Conservation (phyloP, 805 yeast genomes). For the Torulaspora franciscae region DNA sequence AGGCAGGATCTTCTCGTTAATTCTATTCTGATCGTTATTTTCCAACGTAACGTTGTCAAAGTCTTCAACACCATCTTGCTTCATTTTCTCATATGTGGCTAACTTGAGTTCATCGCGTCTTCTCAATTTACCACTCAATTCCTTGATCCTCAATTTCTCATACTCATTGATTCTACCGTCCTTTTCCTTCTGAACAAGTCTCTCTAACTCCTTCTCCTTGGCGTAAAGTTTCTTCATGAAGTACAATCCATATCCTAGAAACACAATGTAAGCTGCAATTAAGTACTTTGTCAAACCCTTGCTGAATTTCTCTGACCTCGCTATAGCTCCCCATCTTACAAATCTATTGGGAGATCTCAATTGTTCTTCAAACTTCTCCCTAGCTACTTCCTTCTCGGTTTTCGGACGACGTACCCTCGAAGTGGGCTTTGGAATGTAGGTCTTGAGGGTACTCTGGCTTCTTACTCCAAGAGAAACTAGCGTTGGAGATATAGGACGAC, state of each 20-base stretch:
- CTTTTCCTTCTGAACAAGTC: conserved; percentile 38
- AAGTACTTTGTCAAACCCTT: conserved; percentile 60
- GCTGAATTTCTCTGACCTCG: conserved; percentile 53
- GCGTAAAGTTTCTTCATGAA: conserved; percentile 62
- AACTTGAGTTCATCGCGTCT: conserved; percentile 60
- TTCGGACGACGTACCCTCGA: conserved; percentile 22
- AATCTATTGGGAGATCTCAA: conserved; percentile 36
- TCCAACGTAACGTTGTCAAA: conserved; percentile 34
- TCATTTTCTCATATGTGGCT: conserved; percentile 53
- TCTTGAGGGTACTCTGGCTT: conserved; percentile 9
- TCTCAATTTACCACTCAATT: conserved; percentile 54
- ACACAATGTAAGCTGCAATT: conserved; percentile 52
- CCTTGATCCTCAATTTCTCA: conserved; percentile 57
- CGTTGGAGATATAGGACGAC: neutral
- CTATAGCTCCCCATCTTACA: conserved; percentile 50
- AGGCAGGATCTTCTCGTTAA: conserved; percentile 47
- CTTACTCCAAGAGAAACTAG: conserved; percentile 1
- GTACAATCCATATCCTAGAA: conserved; percentile 54
- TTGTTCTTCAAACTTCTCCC: conserved; percentile 34
- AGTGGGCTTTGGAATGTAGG: conserved; percentile 21
- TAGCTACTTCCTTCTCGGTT: conserved; percentile 34
- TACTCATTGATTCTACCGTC: conserved; percentile 46
- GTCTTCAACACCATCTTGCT: conserved; percentile 35
- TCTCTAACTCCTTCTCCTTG: conserved; percentile 57
- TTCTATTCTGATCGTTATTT: conserved; percentile 32